Evolutionary conservation across 2,329 filamentous ascomycete species (phyloP), one percentile per base, ranked within the genome.

Genomic region (Aschersonia sp.): DNA sequence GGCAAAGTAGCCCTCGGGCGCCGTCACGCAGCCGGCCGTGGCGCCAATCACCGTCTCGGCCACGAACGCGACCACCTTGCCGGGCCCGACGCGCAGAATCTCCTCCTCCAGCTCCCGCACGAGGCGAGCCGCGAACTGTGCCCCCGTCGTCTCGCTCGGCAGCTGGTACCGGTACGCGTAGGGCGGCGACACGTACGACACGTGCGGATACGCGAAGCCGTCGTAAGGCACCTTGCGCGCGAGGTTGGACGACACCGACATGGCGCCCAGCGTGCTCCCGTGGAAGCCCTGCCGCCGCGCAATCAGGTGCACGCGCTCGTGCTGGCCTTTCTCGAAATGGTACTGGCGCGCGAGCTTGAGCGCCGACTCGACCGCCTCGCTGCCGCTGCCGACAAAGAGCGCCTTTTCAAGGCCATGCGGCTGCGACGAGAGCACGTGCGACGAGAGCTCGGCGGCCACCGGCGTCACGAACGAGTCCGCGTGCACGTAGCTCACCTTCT

Each of bases 1-100:
- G n/a, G 65, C 56, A 51, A 79, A 70, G 47, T 82, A 83, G 0
- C 75, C 76, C 1, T 60, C 56, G 0, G 73, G 62, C 0, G 76
- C 56, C 0, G 74, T 65, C 0, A 75, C 69, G 47, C 70, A 74
- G 2, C 76, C 77, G 1, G 73, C 58, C 0, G 71, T 69, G 6
- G 70, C 68, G 1, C 69, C 68, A 4, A 69, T 60, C n/a, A 73
- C 61, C 0, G 73, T 68, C 55, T 77, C 73, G 0, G 69, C 71
- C 1, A 74, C 55, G 48, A 76, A 74, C 0, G 69, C 72, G 45
- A 65, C 63, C 6, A 75, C 66, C 0, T 55, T 73, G 1, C 68
- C 56, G 0, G 73, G 66, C 0, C 72, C 73, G 0, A 76, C 45
- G 0, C 61, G 54, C 10, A 62, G 58, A 9, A 76, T 69, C 52